Evolutionary conservation across 169 alveolate genomes (phyloP).

Genomic region (Plasmodium inui): DNA sequence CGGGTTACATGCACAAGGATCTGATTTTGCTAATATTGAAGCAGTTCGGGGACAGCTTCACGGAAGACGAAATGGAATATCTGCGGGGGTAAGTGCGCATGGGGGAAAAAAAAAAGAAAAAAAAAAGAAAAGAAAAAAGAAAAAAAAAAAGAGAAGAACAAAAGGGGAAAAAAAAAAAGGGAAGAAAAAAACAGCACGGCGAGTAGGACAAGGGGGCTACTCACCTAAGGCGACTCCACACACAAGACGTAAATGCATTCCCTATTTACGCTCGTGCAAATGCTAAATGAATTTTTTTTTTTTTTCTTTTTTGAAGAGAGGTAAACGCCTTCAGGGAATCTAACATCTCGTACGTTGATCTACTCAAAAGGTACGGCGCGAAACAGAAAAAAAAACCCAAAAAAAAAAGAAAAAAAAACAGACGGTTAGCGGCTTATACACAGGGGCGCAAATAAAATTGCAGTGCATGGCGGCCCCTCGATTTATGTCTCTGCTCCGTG

Average conservation of each 20-base stretch:
- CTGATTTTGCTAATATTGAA: constrained; percentile 30
- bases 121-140: not conserved
- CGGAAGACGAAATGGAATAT: constrained; percentile 36
- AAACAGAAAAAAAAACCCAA: not conserved
- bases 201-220: not conserved
- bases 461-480: not conserved
- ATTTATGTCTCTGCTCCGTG: not conserved
- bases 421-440: not conserved
- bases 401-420: not conserved
- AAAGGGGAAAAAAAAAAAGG: not conserved
- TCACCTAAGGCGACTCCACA: not conserved
- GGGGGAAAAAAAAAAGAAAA: not conserved
- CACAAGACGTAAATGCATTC: not conserved
- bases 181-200: not conserved
- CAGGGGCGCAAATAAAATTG: not conserved
- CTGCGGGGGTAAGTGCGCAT: constrained; percentile 16
- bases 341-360: constrained; percentile 24
- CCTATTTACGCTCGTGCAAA: not conserved
- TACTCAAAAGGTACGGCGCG: constrained; percentile 24
- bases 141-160: not conserved
- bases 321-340: constrained; percentile 26
- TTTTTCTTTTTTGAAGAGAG: constrained; percentile 36
- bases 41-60: constrained; percentile 54
- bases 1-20: constrained; percentile 69
- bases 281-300: not conserved